Base-by-base conservation (phyloP, 257 asterid species). In the Nicotiana attenuata region DNA sequence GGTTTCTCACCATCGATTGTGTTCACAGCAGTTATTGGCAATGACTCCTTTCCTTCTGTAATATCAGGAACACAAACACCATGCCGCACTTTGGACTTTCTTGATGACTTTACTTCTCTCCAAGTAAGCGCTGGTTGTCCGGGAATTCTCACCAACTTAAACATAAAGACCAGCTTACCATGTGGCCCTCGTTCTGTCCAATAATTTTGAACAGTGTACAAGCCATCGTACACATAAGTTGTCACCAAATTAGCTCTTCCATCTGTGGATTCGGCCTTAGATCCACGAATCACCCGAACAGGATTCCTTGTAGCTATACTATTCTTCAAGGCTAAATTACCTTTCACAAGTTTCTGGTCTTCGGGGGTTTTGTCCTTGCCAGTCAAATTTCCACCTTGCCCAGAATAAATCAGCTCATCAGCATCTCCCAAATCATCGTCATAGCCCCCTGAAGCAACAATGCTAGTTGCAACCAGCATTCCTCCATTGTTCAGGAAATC, bases 341-440 rank as follows among this genome's bases (percentile, higher is more conserved):
- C 99, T 87, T 86, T 89, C 84, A 84, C 96, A 59, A 95, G 93
- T 83, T 95, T 95, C 80, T 95, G 99, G 73, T 95, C 97, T 87
- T 91, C 90, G 0, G 90, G 90, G 75, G 55, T 26, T 88, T 91
- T 93, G 55, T 50, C 60, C 84, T 90, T 93, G 83, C 90, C 92
- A 76, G 81, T 84, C 9, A 85, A 22, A 41, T 92, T 89, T 76
- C 97, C 99, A 19, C 98, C 99, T 82, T 90, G 96, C 47, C 99
- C 98, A 45, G 92, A 90, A 88, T 95, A 95, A 63, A 87, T 85
- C 73, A 95, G 81, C 78, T 87, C 86, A 73, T 93, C 96, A 35
- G 96, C 88, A 61, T 91, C 86, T 60, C 89, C 94, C 60, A 86
- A 55, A n/a, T 90, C 95, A 87, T 92, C 93, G 24, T 85, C 85